A percentile compares a stretch with the other conserved stretches of the same genome.
phyloP scores from a whole-genome alignment of 1,284 basidiomycete genomes.

The Blastosporella zonata region DNA sequence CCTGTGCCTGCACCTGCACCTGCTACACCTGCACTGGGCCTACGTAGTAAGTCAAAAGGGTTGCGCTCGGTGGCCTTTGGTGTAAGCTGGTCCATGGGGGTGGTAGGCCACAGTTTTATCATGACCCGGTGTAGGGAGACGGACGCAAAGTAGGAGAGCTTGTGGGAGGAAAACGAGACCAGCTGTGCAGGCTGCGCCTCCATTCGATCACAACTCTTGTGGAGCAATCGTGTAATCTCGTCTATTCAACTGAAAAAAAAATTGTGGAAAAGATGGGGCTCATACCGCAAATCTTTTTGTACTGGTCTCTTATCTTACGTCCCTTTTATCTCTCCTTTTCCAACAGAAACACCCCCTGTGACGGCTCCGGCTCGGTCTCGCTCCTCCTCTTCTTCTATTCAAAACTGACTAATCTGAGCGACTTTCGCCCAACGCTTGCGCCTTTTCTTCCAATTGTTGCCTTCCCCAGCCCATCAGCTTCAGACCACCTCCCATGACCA shows the following conservation, averaged over 20 bases:
- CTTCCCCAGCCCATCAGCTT: slow-evolving; percentile 46
- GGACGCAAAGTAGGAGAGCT: slow-evolving; percentile 20
- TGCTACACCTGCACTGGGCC: not conserved
- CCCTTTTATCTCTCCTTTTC: not conserved
- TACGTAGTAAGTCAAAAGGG: slow-evolving; percentile 57
- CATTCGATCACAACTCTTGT: slow-evolving; percentile 17
- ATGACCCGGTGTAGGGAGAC: slow-evolving; percentile 36
- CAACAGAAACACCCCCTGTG: slow-evolving; percentile 1
- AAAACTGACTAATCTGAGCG: slow-evolving; percentile 12
- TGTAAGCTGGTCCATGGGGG: slow-evolving; percentile 66
- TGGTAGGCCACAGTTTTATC: slow-evolving; percentile 67
- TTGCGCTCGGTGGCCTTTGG: slow-evolving; percentile 66
- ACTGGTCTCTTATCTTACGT: slow-evolving; percentile 3
- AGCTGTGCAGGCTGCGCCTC: slow-evolving; percentile 16
- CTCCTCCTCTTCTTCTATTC: slow-evolving; percentile 3
- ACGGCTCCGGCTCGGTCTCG: not conserved
- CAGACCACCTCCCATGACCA: slow-evolving; percentile 52
- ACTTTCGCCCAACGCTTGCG: slow-evolving; percentile 30
- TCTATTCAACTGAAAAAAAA: not conserved
- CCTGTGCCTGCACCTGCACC: not conserved
- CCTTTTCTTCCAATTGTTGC: slow-evolving; percentile 24
- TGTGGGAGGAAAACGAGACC: slow-evolving; percentile 19
- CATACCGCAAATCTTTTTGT: not conserved
- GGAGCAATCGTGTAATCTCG: slow-evolving; percentile 12
- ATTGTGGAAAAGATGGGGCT: not conserved